phyloP scores from a whole-genome alignment of 2,329 filamentous ascomycete genomes.

The Diaporthe humulicola region DNA sequence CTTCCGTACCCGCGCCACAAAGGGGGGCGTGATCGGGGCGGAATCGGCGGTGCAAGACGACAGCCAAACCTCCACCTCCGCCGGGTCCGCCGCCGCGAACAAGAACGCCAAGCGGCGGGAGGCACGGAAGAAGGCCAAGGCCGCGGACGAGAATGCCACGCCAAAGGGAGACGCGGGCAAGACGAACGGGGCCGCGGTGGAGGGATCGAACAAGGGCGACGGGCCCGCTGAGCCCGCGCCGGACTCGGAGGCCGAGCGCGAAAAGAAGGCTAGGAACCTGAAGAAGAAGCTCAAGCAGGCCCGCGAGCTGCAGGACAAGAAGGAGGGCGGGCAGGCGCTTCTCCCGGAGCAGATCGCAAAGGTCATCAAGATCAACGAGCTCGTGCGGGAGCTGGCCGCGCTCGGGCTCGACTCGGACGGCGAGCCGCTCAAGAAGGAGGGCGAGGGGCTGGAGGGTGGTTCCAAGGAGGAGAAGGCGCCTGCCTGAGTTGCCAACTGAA shows the following conservation, averaged over 20 bases:
- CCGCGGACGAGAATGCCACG: conserved; percentile 58
- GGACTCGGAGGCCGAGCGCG: conserved; percentile 82
- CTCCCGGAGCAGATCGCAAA: conserved; percentile 97
- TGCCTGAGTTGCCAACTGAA: conserved; percentile 16
- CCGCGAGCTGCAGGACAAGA: conserved; percentile 89
- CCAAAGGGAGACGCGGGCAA: conserved; percentile 55
- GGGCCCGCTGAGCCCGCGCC: conserved; percentile 45
- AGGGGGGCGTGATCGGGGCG: conserved; percentile 39
- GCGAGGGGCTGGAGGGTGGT: conserved; percentile 17
- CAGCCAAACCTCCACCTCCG: not conserved
- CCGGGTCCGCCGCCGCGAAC: conserved; percentile 68
- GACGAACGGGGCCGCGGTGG: conserved; percentile 66
- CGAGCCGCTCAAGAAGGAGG: conserved; percentile 57
- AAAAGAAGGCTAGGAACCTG: conserved; percentile 92
- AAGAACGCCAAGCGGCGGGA: conserved; percentile 88
- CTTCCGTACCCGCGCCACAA: conserved; percentile 76
- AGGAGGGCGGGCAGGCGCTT: conserved; percentile 85
- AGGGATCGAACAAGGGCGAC: conserved; percentile 44
- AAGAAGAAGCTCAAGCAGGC: conserved; percentile 97
- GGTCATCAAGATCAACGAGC: conserved; percentile 95
- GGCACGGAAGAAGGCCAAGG: conserved; percentile 68
- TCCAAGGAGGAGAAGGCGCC: conserved; percentile 38
- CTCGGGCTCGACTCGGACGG: conserved; percentile 88
- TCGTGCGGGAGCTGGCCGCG: conserved; percentile 87
- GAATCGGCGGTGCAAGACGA: conserved; percentile 54